A percentile compares a stretch with the other conserved stretches of the same genome.
These are phyloP conservation scores for Adiantum capillusveneris DNA, from an alignment of 75 land plant species.

Conservation along the genomic window DNA sequence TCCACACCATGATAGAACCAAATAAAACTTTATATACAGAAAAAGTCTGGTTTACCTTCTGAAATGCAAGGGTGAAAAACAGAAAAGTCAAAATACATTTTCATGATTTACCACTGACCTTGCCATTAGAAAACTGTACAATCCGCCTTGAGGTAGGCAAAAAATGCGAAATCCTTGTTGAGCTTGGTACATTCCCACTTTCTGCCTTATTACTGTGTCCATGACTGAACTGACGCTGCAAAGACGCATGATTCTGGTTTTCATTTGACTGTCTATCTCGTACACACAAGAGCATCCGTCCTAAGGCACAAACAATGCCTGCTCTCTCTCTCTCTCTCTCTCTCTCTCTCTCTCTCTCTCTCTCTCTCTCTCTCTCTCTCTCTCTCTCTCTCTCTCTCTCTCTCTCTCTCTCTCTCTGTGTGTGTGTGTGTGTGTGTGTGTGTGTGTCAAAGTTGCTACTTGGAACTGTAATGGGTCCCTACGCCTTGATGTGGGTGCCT, in stretches of 20 bases:
- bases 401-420: too few species aligned
- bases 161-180: slow-evolving; percentile 84
- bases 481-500: too few species aligned
- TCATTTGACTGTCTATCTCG: slow-evolving; percentile 69
- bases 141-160: slow-evolving; percentile 91
- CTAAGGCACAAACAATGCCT: slow-evolving; percentile 20
- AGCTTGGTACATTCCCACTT: slow-evolving; percentile 45
- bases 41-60: too few species aligned
- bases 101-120: slow-evolving; percentile 30
- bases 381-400: too few species aligned
- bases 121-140: slow-evolving; percentile 97
- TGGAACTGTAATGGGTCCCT: too few species aligned
- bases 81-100: neutral
- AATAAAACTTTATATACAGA: too few species aligned
- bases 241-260: slow-evolving; percentile 54
- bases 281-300: slow-evolving; percentile 95
- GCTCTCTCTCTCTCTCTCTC: neutral
- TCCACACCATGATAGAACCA: too few species aligned
- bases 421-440: too few species aligned
- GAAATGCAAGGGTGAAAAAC: too few species aligned
- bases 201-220: slow-evolving; percentile 67
- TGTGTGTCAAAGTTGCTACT: too few species aligned
- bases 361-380: too few species aligned
- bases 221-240: slow-evolving; percentile 95
- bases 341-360: too few species aligned